Conservation (phyloP, 179 eudicot genomes). For the Beta corolliflora region DNA sequence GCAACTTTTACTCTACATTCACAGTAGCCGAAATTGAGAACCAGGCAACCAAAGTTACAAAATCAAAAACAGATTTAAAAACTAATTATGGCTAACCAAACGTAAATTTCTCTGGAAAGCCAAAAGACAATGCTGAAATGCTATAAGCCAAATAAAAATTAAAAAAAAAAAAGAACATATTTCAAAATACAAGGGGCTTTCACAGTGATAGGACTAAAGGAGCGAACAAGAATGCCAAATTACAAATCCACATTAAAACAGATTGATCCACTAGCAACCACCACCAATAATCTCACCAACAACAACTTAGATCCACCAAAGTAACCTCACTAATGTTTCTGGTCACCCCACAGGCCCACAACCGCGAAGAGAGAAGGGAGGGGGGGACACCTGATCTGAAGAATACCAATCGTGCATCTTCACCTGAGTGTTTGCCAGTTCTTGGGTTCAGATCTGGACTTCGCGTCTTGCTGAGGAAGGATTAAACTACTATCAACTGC, state of each 20-base stretch:
- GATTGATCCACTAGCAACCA: neutral
- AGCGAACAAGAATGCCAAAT: neutral
- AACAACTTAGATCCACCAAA: too few species aligned
- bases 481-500: too few species aligned
- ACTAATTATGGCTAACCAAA: neutral
- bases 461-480: too few species aligned
- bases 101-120: neutral
- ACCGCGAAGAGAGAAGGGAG: too few species aligned
- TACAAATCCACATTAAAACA: neutral
- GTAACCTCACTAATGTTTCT: too few species aligned
- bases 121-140: neutral
- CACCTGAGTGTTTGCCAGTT: too few species aligned
- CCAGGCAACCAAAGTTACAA: neutral
- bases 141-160: neutral
- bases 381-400: too few species aligned
- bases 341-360: too few species aligned
- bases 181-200: neutral
- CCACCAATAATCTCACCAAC: too few species aligned
- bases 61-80: neutral
- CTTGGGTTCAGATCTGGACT: too few species aligned
- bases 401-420: too few species aligned
- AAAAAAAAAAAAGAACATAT: neutral
- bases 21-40: neutral
- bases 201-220: neutral
- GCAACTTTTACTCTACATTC: neutral